A percentile compares a stretch with the other conserved stretches of the same genome.
Evolutionary conservation across 768 basidiomycete species (phyloP).

Genomic region (Rhizopogon roseolus): DNA sequence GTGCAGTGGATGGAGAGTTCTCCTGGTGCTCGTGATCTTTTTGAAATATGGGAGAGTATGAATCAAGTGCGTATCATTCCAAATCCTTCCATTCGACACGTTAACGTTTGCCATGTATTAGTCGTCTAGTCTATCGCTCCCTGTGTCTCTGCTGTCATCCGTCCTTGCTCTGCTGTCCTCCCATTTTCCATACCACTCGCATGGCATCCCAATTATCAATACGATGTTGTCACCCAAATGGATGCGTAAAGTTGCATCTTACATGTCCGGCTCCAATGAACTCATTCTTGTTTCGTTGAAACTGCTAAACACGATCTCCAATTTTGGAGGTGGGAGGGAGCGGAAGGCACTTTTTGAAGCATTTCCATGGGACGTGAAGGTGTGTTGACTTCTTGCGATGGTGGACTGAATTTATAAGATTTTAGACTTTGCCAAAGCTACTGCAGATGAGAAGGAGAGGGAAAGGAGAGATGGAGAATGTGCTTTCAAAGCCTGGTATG

Average conservation of each 20-base stretch:
- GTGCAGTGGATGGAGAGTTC: conserved; percentile 58
- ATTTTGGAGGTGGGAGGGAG: conserved; percentile 63
- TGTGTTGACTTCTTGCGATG: conserved; percentile 16
- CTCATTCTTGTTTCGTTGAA: conserved; percentile 63
- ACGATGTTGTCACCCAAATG: conserved; percentile 51
- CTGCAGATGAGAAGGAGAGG: conserved; percentile 65
- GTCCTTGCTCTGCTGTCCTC: conserved; percentile 59
- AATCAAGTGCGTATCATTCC: conserved; percentile 38
- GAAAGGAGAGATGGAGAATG: conserved; percentile 32
- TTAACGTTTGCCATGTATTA: conserved; percentile 17
- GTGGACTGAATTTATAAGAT: neutral
- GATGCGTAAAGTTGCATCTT: conserved; percentile 54
- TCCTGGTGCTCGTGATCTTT: conserved; percentile 56
- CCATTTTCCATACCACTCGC: conserved; percentile 63
- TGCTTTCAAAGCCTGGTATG: conserved; percentile 55
- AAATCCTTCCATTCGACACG: neutral
- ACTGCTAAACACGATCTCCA: conserved; percentile 55
- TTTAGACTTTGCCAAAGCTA: conserved; percentile 60
- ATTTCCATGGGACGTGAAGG: conserved; percentile 81
- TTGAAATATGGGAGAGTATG: conserved; percentile 54
- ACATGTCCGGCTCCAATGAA: conserved; percentile 59
- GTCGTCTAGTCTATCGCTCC: conserved; percentile 36
- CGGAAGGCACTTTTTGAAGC: conserved; percentile 57
- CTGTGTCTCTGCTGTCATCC: conserved; percentile 52
- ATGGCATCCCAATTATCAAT: conserved; percentile 62